Evolutionary conservation across 2,329 filamentous ascomycete species (phyloP), one percentile per base, ranked within the genome.

Genomic region (Pseudogymnoascus sp.): DNA sequence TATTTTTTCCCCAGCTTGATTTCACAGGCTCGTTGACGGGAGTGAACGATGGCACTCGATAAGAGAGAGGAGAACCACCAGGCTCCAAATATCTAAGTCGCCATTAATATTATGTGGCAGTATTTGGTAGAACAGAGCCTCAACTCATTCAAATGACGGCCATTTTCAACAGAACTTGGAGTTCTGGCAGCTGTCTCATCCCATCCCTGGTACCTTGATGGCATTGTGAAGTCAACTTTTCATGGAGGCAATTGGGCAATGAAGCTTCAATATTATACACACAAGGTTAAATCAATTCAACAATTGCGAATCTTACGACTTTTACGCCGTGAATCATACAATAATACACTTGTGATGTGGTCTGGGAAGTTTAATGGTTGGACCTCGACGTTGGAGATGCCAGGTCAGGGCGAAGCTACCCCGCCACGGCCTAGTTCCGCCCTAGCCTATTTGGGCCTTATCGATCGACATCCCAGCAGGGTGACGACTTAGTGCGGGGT

Each of bases 1-100:
- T 63, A 28, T 67, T 59, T 4, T 60, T 23, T 53, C 14, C 61
- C 59, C 44, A 60, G 25, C 40, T 35, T 16, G 64, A 60, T 8
- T 67, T 53, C 11, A 63, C 65, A 66, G 67, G 21, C 62, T 67
- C 23, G 67, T 61, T 42, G 59, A 66, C 63, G 56, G 65, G 28
- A 33, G 21, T 62, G 53, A 62, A 25, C 60, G 25, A 33, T 38
- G 59, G 25, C 31, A n/a, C 16, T 18, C n/a, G n/a, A 38, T 60
- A 23, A 28, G 59, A 38, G 21, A 10, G 59, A 8, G 31, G 16
- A 18, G 47, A 56, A 4, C 10, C n/a, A 5, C 10, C 25, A 12
- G 47, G 47, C 14, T 18, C 25, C 47, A 56, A 31, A 23, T 18
- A 56, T 33, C 47, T 56, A 56, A 18, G 4, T 2, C 25, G n/a